Conservation (phyloP, 176 grass and related monocot genomes). For the Lolium multiflorum region DNA sequence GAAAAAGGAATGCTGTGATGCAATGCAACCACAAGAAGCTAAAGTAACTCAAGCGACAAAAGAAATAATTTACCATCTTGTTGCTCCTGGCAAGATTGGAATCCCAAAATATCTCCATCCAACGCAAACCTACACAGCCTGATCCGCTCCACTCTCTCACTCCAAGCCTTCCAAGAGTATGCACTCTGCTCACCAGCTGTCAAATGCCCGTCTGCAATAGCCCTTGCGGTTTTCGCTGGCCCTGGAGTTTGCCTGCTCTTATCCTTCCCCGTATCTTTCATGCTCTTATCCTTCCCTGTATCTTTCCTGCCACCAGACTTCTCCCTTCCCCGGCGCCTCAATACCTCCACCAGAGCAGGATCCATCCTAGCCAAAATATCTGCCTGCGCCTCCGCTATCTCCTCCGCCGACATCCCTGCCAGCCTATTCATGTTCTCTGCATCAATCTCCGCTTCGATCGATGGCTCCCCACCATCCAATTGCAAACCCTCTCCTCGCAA, state of each 20-base stretch:
- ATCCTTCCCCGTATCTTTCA: constrained; percentile 34
- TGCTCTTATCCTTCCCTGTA: constrained; percentile 23
- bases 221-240: constrained; percentile 29
- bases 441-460: constrained; percentile 66
- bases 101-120: constrained; percentile 75
- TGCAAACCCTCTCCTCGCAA: constrained; percentile 40
- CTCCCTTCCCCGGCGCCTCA: constrained; percentile 59
- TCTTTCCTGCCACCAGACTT: constrained; percentile 50
- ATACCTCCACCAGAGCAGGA: constrained; percentile 68
- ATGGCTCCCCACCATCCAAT: constrained; percentile 32
- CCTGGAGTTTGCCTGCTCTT: constrained; percentile 26
- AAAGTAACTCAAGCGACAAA: constrained; percentile 29
- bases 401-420: constrained; percentile 77
- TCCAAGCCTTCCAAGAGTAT: constrained; percentile 82
- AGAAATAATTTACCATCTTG: constrained; percentile 59
- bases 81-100: constrained; percentile 55
- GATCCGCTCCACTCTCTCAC: constrained; percentile 80
- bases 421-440: constrained; percentile 73
- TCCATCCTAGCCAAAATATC: constrained; percentile 90
- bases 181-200: constrained; percentile 43
- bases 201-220: constrained; percentile 50
- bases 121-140: constrained; percentile 75
- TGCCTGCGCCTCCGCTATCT: constrained; percentile 78
- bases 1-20: constrained; percentile 43
- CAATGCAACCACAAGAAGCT: constrained; percentile 38